phyloP scores from a whole-genome alignment of 2,329 filamentous ascomycete genomes.

The Intubia oerlemansii region DNA sequence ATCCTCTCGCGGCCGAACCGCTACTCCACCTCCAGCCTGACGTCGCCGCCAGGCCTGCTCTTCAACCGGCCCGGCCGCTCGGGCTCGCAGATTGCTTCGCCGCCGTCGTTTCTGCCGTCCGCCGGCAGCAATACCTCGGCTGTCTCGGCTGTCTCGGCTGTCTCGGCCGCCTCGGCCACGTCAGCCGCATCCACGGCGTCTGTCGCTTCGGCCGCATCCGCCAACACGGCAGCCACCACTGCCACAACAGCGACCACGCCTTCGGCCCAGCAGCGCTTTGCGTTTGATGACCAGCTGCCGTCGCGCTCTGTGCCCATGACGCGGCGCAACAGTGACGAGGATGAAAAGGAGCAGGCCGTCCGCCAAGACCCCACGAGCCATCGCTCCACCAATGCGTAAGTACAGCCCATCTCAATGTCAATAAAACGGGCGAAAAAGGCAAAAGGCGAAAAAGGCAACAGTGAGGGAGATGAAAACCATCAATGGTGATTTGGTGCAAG shows the following conservation, averaged over 20 bases:
- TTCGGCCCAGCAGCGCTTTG: conserved; percentile 19
- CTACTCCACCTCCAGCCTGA: conserved; percentile 74
- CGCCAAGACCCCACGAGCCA: conserved; percentile 49
- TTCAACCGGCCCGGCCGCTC: conserved; percentile 55
- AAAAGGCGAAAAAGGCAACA: no score
- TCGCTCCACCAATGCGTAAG: conserved; percentile 60
- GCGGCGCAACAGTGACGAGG: conserved; percentile 76
- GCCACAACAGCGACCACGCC: not conserved
- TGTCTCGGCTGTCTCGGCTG: no score
- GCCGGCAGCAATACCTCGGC: conserved; percentile 30
- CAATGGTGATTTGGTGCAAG: no score
- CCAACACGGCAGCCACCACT: conserved; percentile 15
- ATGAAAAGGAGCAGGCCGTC: conserved; percentile 62
- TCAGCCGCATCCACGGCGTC: no score
- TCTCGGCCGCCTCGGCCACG: no score
- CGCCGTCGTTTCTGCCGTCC: conserved; percentile 31
- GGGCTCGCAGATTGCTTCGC: conserved; percentile 62
- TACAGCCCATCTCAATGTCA: no score
- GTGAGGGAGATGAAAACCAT: no score
- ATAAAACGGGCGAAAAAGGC: no score
- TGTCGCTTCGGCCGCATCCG: no score
- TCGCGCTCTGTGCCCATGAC: conserved; percentile 75
- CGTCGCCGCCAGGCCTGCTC: conserved; percentile 50
- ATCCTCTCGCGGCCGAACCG: conserved; percentile 69
- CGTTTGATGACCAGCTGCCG: conserved; percentile 43